Base-by-base conservation (phyloP, 139 green algal genomes). In the Astrephomene gubernaculifera region DNA sequence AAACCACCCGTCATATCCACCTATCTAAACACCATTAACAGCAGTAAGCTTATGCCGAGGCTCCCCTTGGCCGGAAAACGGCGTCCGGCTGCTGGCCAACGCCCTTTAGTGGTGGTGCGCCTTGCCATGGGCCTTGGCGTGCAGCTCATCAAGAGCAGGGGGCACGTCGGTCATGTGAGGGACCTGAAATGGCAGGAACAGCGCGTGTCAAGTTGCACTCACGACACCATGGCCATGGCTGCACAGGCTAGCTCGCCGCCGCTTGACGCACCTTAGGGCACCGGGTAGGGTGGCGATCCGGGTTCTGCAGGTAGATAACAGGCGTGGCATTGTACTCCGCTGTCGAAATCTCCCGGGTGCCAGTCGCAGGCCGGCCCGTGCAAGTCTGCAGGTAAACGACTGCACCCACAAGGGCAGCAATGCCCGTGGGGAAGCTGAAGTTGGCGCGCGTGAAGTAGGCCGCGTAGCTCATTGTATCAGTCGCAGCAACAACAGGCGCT, bases 251-350 rank as follows among this genome's bases (percentile, higher is more conserved):
- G n/a, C 49, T 12, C 49, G 49, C 17, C 49, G 49, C 22, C 8
- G 8, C 35, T 57, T 5, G 21, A 4, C 38, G 10, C 33, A 86
- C 79, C 79, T 79, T 79, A 6, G 79, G 79, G 33, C n/a, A 31
- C 14, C 41, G 27, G 1, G 65, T 79, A 0, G 65, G 79, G 52
- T 86, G 79, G 19, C 45, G 65, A 7, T 78, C 65, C 12, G 79
- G 64, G 19, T 69, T 3, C 49, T 86, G 79, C 24, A 86, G 49
- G 36, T 86, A 86, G 25, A 54, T 25, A 1, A 78, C 1, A 2
- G 79, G 79, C 35, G 79, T 86, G 9, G 79, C 79, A 31, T 78
- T 86, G 67, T 79, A 86, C 49, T 86, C 79, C 6, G 49, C 79
- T 4, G 35, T 69, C 25, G 19, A 44, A 61, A 86, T 74, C 49